Evolutionary conservation across 108 stramenopile species (phyloP), one percentile per base, ranked within the genome.

Genomic region (Nitzschia sp.): DNA sequence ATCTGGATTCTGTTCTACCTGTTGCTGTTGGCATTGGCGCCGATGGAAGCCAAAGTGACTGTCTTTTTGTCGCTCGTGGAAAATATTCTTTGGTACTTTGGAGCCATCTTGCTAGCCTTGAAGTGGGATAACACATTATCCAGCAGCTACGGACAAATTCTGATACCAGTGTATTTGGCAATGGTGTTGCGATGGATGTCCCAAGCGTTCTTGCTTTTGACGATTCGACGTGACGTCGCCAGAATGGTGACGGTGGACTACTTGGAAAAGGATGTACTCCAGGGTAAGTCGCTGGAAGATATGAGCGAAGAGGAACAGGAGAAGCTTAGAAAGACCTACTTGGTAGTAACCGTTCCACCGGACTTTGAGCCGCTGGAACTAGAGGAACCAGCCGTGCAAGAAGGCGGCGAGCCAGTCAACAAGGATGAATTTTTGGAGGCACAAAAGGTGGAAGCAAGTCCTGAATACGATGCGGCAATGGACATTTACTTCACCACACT

Each of bases 221-320:
- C 66, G 23, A 61, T 73, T 1, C 30, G 73, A 27, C 52, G 31
- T 16, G 75, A 76, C 27, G 78, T 86, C 58, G 56, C 54, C 0
- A 76, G 80, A 41, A 92, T 89, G 86, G 85, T 84, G 1, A 83
- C 86, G 23, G 70, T 82, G 31, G 76, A 84, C 21, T 77, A 83
- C 50, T 69, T 86, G 45, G 82, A 85, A 31, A 75, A 67, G 38
- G 83, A 74, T 27, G 53, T 86, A 31, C 60, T 90, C 27, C 25
- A 87, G 80, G 70, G 85, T 75, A 66, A 69, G 58, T 56, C 63
- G 9, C 54, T 74, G 58, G 72, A 80, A n/a, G 79, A 83, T 32
- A 70, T 93, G 45, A 76, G 74, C 6, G 79, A 84, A 30, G 84
- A 86, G 48, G 91, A 93, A 52, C 71, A 69, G 29, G 77, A 86